Conservation (phyloP, 1,284 basidiomycete genomes). For the Vanrija sp. region DNA sequence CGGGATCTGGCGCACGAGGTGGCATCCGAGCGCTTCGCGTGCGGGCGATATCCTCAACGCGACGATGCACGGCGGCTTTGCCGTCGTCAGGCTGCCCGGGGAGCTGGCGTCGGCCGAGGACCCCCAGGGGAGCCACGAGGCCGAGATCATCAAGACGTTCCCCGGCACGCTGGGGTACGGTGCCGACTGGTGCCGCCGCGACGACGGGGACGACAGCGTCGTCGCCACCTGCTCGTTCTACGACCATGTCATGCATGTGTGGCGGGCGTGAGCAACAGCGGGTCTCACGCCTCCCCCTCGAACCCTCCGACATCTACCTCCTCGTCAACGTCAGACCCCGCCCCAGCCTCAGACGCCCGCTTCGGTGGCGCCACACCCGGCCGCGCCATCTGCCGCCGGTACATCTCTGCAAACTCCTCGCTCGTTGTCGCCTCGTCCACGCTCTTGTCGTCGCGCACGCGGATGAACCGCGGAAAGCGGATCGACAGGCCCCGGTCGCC, state of each 20-base stretch:
- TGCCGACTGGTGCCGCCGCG: conserved; percentile 77
- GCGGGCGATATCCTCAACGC: conserved; percentile 75
- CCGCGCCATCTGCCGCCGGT: conserved; percentile 56
- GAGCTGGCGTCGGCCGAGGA: conserved; percentile 5
- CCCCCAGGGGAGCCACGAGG: conserved; percentile 15
- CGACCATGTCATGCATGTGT: conserved; percentile 78
- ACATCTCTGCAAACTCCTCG: conserved; percentile 64
- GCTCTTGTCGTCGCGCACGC: conserved; percentile 55
- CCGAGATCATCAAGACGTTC: conserved; percentile 58
- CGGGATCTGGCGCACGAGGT: conserved; percentile 93
- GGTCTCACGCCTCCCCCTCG: conserved; percentile 13
- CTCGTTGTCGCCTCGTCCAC: conserved; percentile 55
- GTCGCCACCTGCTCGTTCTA: conserved; percentile 96
- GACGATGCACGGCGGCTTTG: conserved; percentile 97
- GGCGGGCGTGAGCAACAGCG: conserved; percentile 65
- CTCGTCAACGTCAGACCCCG: conserved; percentile 38
- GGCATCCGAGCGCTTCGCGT: conserved; percentile 70
- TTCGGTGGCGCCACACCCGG: conserved; percentile 10
- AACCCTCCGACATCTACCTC: conserved; percentile 16
- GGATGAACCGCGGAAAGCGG: conserved; percentile 54
- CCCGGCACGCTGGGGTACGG: conserved; percentile 91
- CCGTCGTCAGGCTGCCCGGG: conserved; percentile 61
- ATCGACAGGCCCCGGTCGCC: conserved; percentile 68
- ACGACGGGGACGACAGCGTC: conserved; percentile 51
- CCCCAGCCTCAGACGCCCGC: conserved; percentile 10